Evolutionary conservation across 2,329 filamentous ascomycete species (phyloP).

Genomic region (Cadophora malorum): DNA sequence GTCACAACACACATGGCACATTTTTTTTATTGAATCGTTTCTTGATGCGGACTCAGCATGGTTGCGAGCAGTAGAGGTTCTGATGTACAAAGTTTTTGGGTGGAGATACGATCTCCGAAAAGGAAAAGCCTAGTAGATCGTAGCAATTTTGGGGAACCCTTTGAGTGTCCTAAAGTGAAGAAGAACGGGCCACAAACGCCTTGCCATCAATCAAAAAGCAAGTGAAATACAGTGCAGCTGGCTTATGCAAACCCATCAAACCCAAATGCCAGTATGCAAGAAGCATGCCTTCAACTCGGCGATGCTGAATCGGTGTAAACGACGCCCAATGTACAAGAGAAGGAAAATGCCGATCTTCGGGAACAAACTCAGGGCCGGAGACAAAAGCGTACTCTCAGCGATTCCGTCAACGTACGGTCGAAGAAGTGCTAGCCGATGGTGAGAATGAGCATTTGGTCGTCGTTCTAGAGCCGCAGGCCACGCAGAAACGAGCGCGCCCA

Average conservation of each 20-base stretch:
- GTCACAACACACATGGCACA: not conserved
- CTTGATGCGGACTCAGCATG: slow-evolving; percentile 7
- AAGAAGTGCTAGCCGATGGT: not conserved
- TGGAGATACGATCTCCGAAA: slow-evolving; percentile 19
- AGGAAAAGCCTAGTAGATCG: slow-evolving; percentile 27
- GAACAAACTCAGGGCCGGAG: not conserved
- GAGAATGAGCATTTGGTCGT: not conserved
- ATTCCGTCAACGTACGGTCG: not conserved
- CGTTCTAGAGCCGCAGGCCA: not conserved
- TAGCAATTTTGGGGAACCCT: slow-evolving; percentile 34
- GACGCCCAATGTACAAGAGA: slow-evolving; percentile 35
- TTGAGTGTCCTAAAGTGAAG: slow-evolving; percentile 24
- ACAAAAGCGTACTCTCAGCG: not conserved
- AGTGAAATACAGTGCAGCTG: slow-evolving; percentile 30
- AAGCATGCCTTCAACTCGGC: slow-evolving; percentile 27
- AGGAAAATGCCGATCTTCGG: slow-evolving; percentile 18
- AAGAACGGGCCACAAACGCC: slow-evolving; percentile 36
- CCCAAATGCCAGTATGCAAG: slow-evolving; percentile 36
- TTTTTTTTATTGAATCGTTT: not conserved
- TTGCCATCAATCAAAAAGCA: slow-evolving; percentile 30
- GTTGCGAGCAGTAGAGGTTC: slow-evolving; percentile 5
- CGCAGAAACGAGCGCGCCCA: not conserved
- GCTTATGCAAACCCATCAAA: slow-evolving; percentile 35
- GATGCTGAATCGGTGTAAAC: slow-evolving; percentile 27
- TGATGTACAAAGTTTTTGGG: slow-evolving; percentile 13